phyloP scores from a whole-genome alignment of 169 alveolate genomes.

The Cryptosporidium sp. region DNA sequence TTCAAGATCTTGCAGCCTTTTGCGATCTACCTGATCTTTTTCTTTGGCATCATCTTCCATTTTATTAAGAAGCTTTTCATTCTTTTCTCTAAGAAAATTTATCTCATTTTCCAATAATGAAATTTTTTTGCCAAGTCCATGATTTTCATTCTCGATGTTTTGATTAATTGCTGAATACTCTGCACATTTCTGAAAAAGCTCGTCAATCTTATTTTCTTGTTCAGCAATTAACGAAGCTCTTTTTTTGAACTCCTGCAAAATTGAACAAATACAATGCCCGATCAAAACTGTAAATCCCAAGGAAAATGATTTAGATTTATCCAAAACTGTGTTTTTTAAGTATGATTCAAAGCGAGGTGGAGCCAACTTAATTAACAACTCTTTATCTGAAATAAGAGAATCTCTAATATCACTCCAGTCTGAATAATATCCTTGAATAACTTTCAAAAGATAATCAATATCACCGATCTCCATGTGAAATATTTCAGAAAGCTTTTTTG shows the following conservation, averaged over 20 bases:
- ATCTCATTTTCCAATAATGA: neutral
- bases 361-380: conserved; percentile 9
- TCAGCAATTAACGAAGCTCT: neutral
- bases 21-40: conserved; percentile 8
- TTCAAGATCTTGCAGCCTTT: conserved; percentile 32
- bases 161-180: neutral
- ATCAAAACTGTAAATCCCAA: conserved; percentile 55
- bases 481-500: conserved; percentile 14
- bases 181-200: neutral
- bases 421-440: conserved; percentile 42
- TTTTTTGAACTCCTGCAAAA: conserved; percentile 27
- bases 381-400: conserved; percentile 25
- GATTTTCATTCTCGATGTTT: conserved; percentile 8
- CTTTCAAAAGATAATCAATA: conserved; percentile 25
- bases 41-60: conserved; percentile 1
- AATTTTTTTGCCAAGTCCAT: neutral
- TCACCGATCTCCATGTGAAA: conserved; percentile 41
- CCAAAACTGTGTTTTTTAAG: conserved; percentile 8
- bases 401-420: conserved; percentile 60
- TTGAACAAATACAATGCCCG: conserved; percentile 42
- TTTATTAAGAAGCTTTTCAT: conserved; percentile 2
- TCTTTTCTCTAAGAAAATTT: conserved; percentile 10
- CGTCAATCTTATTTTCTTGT: conserved; percentile 25
- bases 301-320: conserved; percentile 31
- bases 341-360: conserved; percentile 47